phyloP scores from a whole-genome alignment of 345 rosid species.

The Eucalyptus globulus region DNA sequence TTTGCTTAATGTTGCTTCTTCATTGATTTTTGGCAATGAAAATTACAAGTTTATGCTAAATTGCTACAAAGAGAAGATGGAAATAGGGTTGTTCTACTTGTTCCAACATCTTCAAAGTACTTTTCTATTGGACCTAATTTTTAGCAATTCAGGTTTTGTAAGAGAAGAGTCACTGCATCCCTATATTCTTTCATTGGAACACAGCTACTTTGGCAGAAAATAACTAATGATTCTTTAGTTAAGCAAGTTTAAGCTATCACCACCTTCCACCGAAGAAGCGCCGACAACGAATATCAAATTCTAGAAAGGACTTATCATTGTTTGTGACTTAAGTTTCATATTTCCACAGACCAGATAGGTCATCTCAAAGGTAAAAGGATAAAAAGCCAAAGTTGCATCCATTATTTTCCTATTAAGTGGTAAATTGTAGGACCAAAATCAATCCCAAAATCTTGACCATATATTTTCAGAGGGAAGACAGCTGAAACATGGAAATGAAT shows the following conservation, averaged over 20 bases:
- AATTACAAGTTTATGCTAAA: background rate
- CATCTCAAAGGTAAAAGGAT: background rate
- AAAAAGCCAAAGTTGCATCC: background rate
- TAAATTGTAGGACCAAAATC: background rate
- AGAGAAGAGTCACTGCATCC: background rate
- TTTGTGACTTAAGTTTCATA: background rate
- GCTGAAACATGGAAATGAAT: background rate
- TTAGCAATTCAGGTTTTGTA: background rate
- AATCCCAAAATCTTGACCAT: background rate
- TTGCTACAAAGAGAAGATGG: background rate
- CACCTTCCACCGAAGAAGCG: background rate
- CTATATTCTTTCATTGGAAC: background rate
- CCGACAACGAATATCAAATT: background rate
- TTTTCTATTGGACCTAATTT: background rate
- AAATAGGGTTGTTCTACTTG: background rate
- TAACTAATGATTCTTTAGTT: background rate
- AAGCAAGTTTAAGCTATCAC: background rate
- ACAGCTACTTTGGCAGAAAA: background rate
- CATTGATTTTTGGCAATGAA: background rate
- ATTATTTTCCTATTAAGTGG: background rate
- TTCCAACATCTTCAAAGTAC: background rate
- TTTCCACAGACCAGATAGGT: background rate
- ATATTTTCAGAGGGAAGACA: background rate
- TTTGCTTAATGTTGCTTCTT: background rate
- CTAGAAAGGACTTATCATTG: background rate